phyloP scores from a whole-genome alignment of 495 filamentous ascomycete species.

The Hyaloscypha bicolor region DNA sequence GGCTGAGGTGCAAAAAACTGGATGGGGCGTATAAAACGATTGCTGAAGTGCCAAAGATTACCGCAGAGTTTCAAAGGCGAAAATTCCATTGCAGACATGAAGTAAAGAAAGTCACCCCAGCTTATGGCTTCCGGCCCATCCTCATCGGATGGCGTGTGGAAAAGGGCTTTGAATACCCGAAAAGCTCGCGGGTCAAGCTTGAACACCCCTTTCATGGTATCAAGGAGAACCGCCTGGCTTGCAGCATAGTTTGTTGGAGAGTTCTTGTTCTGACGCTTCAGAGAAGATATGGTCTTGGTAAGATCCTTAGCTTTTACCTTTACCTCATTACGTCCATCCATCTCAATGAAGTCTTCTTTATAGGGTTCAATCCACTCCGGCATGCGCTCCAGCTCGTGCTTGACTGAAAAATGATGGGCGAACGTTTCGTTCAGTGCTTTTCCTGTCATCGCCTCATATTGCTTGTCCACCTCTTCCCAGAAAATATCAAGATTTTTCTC shows the following conservation, averaged over 20 bases:
- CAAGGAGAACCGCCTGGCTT: too few species aligned
- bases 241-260: too few species aligned
- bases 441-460: slow-evolving; percentile 15
- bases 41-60: slow-evolving; percentile 51
- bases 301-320: background rate
- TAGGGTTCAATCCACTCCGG: slow-evolving; percentile 49
- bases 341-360: background rate
- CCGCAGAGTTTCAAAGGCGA: slow-evolving; percentile 50
- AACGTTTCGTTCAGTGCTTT: slow-evolving; percentile 27
- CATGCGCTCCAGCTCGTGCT: slow-evolving; percentile 46
- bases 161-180: slow-evolving; percentile 50
- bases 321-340: background rate
- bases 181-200: slow-evolving; percentile 45
- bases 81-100: slow-evolving; percentile 50
- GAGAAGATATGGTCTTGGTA: background rate
- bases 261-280: background rate
- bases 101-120: slow-evolving; percentile 55
- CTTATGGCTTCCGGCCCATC: slow-evolving; percentile 44
- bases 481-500: slow-evolving; percentile 52
- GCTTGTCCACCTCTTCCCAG: slow-evolving; percentile 43
- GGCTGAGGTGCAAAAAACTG: slow-evolving; percentile 57
- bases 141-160: slow-evolving; percentile 36
- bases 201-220: slow-evolving; percentile 23
- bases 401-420: slow-evolving; percentile 34
- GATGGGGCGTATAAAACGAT: slow-evolving; percentile 46